Percentiles rank a stretch among this genome's conserved stretches.
phyloP scores from a whole-genome alignment of 345 rosid genomes.

The Pelargonium nanum region DNA sequence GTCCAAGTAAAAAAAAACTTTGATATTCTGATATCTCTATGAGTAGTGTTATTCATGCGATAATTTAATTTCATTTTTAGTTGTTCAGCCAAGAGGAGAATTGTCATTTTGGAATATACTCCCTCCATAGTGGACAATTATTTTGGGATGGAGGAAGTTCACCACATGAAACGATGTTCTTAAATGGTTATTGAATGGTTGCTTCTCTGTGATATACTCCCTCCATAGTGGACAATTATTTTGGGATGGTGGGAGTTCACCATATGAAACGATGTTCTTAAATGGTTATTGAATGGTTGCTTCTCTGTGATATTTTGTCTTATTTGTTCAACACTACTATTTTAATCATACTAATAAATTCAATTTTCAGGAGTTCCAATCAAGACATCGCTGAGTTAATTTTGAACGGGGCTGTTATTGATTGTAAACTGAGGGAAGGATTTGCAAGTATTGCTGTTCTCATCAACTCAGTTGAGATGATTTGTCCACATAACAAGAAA shows the following conservation, averaged over 20 bases:
- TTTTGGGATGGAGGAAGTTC: too few relatives aligned
- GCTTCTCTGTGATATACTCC: not conserved
- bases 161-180: not conserved
- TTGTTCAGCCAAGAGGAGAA: too few relatives aligned
- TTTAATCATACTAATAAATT: slow-evolving; percentile 5
- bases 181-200: not conserved
- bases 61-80: too few relatives aligned
- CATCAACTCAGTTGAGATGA: slow-evolving; percentile 40
- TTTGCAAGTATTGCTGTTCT: slow-evolving; percentile 30
- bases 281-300: not conserved
- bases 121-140: too few relatives aligned
- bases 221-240: too few relatives aligned
- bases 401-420: slow-evolving; percentile 41
- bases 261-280: not conserved
- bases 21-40: too few relatives aligned
- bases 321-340: not conserved
- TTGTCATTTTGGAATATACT: too few relatives aligned
- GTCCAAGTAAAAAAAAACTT: too few relatives aligned
- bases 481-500: slow-evolving; percentile 39
- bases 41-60: too few relatives aligned
- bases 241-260: too few relatives aligned
- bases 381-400: slow-evolving; percentile 42
- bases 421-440: slow-evolving; percentile 59
- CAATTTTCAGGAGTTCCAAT: slow-evolving; percentile 34
- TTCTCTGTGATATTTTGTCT: not conserved